These are phyloP conservation scores for Boletus edulis DNA, from an alignment of 768 basidiomycete species.

Conservation along the genomic window DNA sequence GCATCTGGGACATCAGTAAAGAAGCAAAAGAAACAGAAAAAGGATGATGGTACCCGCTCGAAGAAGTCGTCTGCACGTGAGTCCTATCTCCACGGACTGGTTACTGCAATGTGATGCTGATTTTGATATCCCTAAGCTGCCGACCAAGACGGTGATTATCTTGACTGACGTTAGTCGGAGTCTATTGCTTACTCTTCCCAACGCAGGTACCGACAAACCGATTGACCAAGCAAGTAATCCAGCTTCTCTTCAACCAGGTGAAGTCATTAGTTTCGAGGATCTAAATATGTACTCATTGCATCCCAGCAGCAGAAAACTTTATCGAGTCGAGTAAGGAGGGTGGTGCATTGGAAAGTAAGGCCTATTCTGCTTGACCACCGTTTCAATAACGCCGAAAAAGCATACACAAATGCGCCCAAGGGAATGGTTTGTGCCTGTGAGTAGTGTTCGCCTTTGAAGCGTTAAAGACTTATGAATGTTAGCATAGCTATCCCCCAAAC, in stretches of 20 bases:
- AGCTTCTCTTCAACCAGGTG: constrained; percentile 11
- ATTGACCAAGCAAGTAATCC: background rate
- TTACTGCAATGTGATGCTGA: background rate
- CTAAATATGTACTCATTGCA: background rate
- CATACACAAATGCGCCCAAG: background rate
- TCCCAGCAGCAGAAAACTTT: background rate
- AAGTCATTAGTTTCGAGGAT: background rate
- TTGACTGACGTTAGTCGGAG: background rate
- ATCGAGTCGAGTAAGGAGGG: background rate
- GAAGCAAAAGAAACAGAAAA: constrained; percentile 9
- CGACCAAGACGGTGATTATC: constrained; percentile 4
- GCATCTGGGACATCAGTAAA: background rate
- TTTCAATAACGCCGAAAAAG: constrained; percentile 11
- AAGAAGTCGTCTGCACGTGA: constrained; percentile 13
- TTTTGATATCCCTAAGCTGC: background rate
- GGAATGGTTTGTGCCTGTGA: constrained; percentile 15
- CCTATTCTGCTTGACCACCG: background rate
- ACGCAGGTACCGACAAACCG: constrained; percentile 4
- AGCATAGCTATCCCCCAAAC: constrained; percentile 23
- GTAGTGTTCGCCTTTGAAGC: constrained; percentile 1
- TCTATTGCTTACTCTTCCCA: background rate
- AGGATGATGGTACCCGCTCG: background rate
- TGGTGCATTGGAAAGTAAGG: constrained; percentile 10
- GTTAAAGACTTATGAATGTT: constrained; percentile 17
- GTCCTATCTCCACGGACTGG: background rate